These are phyloP conservation scores for Cercis canadensis DNA, from an alignment of 306 rosid species.

Conservation along the genomic window DNA sequence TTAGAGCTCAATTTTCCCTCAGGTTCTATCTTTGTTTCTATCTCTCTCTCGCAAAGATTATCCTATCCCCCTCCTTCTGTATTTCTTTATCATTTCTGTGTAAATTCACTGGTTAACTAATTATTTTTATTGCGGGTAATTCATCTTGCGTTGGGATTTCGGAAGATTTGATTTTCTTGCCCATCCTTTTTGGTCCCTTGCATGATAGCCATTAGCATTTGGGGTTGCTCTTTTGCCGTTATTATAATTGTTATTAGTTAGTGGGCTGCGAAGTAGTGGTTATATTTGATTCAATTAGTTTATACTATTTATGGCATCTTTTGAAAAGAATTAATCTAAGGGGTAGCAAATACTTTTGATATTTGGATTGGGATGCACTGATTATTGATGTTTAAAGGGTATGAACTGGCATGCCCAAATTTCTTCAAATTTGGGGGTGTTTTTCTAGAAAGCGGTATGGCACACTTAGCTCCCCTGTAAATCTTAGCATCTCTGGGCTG, in stretches of 20 bases:
- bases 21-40: slow-evolving; percentile 9
- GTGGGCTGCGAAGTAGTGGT: not conserved
- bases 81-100: not conserved
- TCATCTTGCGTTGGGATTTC: not conserved
- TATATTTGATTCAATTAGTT: slow-evolving; percentile 9
- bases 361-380: not conserved
- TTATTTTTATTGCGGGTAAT: not conserved
- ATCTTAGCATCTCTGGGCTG: not conserved
- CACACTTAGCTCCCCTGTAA: not conserved
- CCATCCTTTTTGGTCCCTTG: not conserved
- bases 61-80: not conserved
- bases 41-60: not conserved
- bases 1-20: not conserved
- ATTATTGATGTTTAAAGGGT: not conserved
- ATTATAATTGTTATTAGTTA: not conserved
- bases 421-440: not conserved
- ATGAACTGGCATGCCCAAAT: not conserved
- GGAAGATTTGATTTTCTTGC: not conserved
- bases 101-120: not conserved
- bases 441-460: not conserved
- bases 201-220: not conserved
- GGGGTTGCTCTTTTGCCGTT: not conserved
- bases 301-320: not conserved
- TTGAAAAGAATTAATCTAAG: not conserved
- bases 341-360: not conserved